Evolutionary conservation across 2,329 filamentous ascomycete species (phyloP), one percentile per base, ranked within the genome.

Genomic region (Lachnellula hyalina): DNA sequence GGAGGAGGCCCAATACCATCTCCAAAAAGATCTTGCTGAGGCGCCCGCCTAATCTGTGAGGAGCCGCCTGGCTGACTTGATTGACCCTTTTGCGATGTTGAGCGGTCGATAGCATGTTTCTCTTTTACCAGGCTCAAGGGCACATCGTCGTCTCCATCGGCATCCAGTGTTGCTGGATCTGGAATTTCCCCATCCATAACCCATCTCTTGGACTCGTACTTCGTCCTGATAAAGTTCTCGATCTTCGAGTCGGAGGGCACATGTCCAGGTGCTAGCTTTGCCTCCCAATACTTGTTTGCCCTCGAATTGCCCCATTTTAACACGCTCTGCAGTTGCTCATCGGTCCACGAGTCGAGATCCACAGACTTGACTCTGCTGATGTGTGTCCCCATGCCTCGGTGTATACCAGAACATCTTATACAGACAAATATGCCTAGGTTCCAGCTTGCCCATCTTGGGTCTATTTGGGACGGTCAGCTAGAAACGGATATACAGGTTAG

Each of bases 271-370:
- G 93, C 91, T 67, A 99, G 76, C 75, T 97, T 99, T 59, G 89
- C 84, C 74, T 99, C 95, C 93, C 93, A 99, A 72, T 97, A 96
- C 78, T 96, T 97, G 77, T 99, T 99, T 54, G 94, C 94, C 72
- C 92, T 86, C 53, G 87, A 83, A 72, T 99, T 99, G 57, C 94
- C 94, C 95, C 94, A 99, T 77, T 83, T 90, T 61, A 99, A 73
- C 63, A 99, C 86, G 73, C 90, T 96, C 72, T 94, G 87, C 57
- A 97, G 78, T 76, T 99, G 94, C 73, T 99, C 94, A 72, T 99
- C 94, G 60, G 94, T 99, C 94, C 94, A 99, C 25, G 93, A 86
- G 73, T 99, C 94, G 61, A 99, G 84, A 72, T 99, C 94, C 64
- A 99, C 94, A 1, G 92, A 96, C 73, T 99, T 99, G 72, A 99